Evolutionary conservation across 1,139 yeast genomes (phyloP).

Genomic region (Zygoascus meyerae): DNA sequence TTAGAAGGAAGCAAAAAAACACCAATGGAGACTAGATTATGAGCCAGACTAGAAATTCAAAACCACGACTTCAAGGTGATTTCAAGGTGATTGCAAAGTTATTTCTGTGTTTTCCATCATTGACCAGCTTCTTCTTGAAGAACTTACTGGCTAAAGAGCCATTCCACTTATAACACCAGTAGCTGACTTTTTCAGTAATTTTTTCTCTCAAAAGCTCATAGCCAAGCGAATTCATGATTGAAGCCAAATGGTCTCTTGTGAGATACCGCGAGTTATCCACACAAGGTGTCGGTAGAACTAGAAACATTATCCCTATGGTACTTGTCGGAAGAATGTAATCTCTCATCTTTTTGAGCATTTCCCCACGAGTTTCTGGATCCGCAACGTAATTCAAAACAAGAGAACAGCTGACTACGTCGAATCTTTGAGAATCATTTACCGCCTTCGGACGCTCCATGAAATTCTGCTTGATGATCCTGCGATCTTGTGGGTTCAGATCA

Average conservation of each 20-base stretch:
- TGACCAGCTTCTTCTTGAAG: slow-evolving; percentile 23
- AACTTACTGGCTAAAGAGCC: slow-evolving; percentile 7
- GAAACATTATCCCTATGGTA: slow-evolving; percentile 44
- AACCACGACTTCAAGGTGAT: too few species aligned
- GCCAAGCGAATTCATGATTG: slow-evolving; percentile 56
- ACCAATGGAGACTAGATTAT: too few species aligned
- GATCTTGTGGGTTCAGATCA: slow-evolving; percentile 78
- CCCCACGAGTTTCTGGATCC: slow-evolving; percentile 61
- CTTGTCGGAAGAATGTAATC: slow-evolving; percentile 43
- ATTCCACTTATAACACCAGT: slow-evolving; percentile 47
- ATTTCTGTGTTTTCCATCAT: slow-evolving; percentile 27
- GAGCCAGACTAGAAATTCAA: too few species aligned
- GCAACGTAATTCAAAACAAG: slow-evolving; percentile 87
- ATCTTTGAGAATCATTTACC: slow-evolving; percentile 38
- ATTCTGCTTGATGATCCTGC: slow-evolving; percentile 65
- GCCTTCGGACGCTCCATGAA: slow-evolving; percentile 77
- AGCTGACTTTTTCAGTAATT: slow-evolving; percentile 69
- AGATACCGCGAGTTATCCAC: slow-evolving; percentile 74
- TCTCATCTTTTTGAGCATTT: slow-evolving; percentile 61
- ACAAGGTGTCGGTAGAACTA: slow-evolving; percentile 89
- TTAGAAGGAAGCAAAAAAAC: too few species aligned
- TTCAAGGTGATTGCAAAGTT: slow-evolving; percentile 25
- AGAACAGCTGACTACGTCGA: slow-evolving; percentile 71
- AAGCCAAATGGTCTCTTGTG: slow-evolving; percentile 40
- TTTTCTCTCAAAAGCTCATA: slow-evolving; percentile 45